A percentile compares a stretch with the other conserved stretches of the same genome.
phyloP scores from a whole-genome alignment of 2,329 filamentous ascomycete genomes.

The Aotearoamyces nothofagi region DNA sequence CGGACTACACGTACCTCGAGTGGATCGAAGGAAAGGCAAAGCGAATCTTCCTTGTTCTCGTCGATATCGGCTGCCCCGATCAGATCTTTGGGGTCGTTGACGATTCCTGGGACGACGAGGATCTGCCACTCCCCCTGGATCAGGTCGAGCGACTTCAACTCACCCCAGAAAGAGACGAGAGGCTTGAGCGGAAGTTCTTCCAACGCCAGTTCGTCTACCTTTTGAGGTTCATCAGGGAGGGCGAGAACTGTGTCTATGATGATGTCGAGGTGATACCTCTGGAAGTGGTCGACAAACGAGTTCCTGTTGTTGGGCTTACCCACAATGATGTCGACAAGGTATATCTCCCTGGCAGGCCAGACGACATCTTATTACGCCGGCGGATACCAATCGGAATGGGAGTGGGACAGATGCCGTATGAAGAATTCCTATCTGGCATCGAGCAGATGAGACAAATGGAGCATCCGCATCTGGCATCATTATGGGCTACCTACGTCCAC shows the following conservation, averaged over 20 bases:
- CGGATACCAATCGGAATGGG: conserved; percentile 35
- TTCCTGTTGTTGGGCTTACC: conserved; percentile 21
- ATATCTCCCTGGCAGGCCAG: conserved; percentile 44
- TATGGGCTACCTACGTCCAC: conserved; percentile 56
- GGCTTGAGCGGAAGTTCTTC: conserved; percentile 54
- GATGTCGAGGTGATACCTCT: conserved; percentile 56
- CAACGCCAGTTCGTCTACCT: conserved; percentile 56
- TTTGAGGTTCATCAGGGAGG: conserved; percentile 44
- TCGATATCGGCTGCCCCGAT: conserved; percentile 53
- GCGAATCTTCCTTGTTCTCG: conserved; percentile 54
- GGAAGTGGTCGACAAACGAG: conserved; percentile 45
- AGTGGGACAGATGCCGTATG: conserved; percentile 28
- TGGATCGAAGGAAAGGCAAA: conserved; percentile 59
- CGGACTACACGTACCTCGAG: conserved; percentile 63
- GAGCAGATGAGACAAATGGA: conserved; percentile 40
- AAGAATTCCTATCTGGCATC: conserved; percentile 46
- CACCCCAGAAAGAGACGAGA: conserved; percentile 41
- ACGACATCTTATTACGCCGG: conserved; percentile 39
- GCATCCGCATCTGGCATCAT: conserved; percentile 55
- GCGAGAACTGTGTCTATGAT: conserved; percentile 46
- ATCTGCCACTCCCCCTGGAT: conserved; percentile 53
- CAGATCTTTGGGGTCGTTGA: conserved; percentile 65
- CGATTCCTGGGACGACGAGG: conserved; percentile 62
- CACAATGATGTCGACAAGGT: conserved; percentile 38
- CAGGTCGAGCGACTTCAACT: conserved; percentile 49